phyloP scores from a whole-genome alignment of 208 protist species.

The Leishmania amazonensis region DNA sequence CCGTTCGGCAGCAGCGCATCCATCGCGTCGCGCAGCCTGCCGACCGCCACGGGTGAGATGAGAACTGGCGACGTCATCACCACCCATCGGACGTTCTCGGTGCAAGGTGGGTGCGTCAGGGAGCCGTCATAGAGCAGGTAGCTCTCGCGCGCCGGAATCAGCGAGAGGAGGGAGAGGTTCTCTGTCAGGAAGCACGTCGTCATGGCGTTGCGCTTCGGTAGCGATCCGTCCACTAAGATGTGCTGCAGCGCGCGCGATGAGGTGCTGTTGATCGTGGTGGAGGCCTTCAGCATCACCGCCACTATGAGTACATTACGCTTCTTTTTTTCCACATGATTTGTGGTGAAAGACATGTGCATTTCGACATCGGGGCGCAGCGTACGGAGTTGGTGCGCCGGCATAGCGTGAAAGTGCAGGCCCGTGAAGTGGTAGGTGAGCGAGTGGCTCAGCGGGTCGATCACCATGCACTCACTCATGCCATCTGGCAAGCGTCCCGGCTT shows the following conservation, averaged over 20 bases:
- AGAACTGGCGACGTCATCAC: slow-evolving; percentile 77
- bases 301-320: slow-evolving; percentile 46
- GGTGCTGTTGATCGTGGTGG: slow-evolving; percentile 51
- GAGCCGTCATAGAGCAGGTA: slow-evolving; percentile 85
- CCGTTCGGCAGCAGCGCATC: slow-evolving; percentile 45
- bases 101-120: slow-evolving; percentile 74
- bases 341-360: slow-evolving; percentile 68
- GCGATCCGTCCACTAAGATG: slow-evolving; percentile 61
- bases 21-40: slow-evolving; percentile 53
- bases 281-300: slow-evolving; percentile 69
- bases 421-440: slow-evolving; percentile 52
- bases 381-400: slow-evolving; percentile 66
- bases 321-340: slow-evolving; percentile 8
- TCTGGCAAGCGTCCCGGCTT: slow-evolving; percentile 25
- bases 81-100: slow-evolving; percentile 73
- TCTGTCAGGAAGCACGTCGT: slow-evolving; percentile 68
- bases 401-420: slow-evolving; percentile 66
- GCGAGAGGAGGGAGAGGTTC: slow-evolving; percentile 42
- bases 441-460: slow-evolving; percentile 51
- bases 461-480: slow-evolving; percentile 50
- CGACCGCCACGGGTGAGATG: slow-evolving; percentile 55
- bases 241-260: slow-evolving; percentile 60
- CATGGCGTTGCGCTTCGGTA: slow-evolving; percentile 55
- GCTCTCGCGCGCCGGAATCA: slow-evolving; percentile 55
- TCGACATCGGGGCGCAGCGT: slow-evolving; percentile 60